Conservation (phyloP, 208 protist genomes). For the Acanthamoeba divionensis region DNA sequence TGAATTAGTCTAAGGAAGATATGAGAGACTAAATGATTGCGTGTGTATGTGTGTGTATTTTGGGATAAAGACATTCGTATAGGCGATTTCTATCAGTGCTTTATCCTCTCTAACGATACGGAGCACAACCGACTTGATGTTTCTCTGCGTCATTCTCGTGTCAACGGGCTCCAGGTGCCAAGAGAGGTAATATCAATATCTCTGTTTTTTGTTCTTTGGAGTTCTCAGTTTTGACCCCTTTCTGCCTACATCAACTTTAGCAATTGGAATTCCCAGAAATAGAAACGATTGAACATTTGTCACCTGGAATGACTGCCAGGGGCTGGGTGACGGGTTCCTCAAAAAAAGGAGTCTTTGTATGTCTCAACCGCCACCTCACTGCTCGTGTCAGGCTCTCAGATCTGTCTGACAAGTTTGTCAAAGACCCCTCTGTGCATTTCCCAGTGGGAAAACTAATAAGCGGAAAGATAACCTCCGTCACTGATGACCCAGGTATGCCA, state of each 20-base stretch:
- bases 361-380: background rate
- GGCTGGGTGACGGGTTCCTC: background rate
- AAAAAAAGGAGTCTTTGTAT: background rate
- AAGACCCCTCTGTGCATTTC: background rate
- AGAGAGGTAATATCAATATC: background rate
- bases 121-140: constrained; percentile 8
- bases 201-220: background rate
- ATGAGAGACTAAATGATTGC: background rate
- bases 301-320: background rate
- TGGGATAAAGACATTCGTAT: background rate
- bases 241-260: background rate
- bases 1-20: background rate
- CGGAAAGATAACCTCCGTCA: background rate
- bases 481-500: too few relatives aligned
- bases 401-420: background rate
- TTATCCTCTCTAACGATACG: background rate
- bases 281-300: background rate
- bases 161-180: constrained; percentile 4
- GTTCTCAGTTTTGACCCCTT: background rate
- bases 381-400: background rate
- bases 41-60: background rate
- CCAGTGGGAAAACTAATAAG: constrained; percentile 1
- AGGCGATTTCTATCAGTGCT: constrained; percentile 21
- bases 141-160: constrained; percentile 41
- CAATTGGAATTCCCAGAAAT: constrained; percentile 31